Conservation (phyloP, 2,329 filamentous ascomycete species). For the Aotearoamyces nothofagi region DNA sequence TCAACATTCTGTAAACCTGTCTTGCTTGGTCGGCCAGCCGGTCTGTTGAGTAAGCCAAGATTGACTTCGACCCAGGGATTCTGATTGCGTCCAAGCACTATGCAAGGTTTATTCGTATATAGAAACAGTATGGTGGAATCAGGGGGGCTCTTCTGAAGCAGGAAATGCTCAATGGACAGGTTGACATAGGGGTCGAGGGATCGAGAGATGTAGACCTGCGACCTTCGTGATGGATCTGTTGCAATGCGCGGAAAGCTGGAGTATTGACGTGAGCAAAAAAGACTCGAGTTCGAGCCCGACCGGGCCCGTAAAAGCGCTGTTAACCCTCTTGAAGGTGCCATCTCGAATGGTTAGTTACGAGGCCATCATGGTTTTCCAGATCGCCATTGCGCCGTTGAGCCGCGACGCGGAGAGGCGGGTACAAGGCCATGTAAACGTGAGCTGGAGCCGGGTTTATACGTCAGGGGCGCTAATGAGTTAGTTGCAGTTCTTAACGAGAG, state of each 20-base stretch:
- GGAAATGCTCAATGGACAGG: conserved; percentile 83
- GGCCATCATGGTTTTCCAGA: too few relatives aligned
- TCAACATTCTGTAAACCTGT: conserved; percentile 20
- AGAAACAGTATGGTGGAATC: conserved; percentile 70
- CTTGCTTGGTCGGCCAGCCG: conserved; percentile 13
- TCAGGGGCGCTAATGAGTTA: too few relatives aligned
- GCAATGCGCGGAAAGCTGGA: conserved; percentile 9
- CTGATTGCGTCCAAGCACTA: conserved; percentile 91
- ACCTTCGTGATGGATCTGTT: conserved; percentile 26
- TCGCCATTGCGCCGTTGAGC: too few relatives aligned
- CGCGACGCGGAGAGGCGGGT: too few relatives aligned
- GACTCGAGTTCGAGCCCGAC: conserved; percentile 8
- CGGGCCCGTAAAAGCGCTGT: conserved; percentile 4
- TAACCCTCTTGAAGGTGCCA: conserved; percentile 17
- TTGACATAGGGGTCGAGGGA: conserved; percentile 72
- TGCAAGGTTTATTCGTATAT: conserved; percentile 74
- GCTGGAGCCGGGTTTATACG: too few relatives aligned
- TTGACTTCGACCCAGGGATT: conserved; percentile 94
- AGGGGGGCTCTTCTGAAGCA: conserved; percentile 58
- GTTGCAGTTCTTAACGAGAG: too few relatives aligned
- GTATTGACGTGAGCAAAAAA: conserved; percentile 4
- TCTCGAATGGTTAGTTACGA: too few relatives aligned
- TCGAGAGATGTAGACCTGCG: conserved; percentile 57
- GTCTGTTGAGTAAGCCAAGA: conserved; percentile 48
- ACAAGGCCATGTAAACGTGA: too few relatives aligned